These are phyloP conservation scores for Penicillium steckii DNA, from an alignment of 495 filamentous ascomycete species.

Conservation along the genomic window DNA sequence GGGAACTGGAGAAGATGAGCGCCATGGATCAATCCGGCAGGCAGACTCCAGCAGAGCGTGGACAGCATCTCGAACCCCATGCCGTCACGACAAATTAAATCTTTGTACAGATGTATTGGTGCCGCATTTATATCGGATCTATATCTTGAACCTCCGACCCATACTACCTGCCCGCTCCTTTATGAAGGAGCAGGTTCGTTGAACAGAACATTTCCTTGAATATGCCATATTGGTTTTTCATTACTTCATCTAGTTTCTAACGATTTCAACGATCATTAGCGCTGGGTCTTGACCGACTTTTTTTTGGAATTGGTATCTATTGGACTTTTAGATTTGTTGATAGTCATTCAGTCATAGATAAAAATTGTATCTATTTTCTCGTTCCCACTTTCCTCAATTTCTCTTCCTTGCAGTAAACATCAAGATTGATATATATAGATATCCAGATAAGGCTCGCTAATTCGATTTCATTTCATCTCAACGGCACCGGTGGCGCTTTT, in stretches of 20 bases:
- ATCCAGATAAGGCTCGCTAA: too few species aligned
- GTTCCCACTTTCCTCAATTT: neutral
- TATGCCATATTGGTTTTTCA: neutral
- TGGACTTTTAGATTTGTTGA: neutral
- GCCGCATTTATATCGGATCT: too few species aligned
- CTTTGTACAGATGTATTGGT: neutral
- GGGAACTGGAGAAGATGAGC: slow-evolving; percentile 16
- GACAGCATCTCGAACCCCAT: slow-evolving; percentile 46
- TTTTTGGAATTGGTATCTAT: neutral
- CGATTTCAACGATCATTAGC: slow-evolving; percentile 1
- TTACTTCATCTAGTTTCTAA: neutral
- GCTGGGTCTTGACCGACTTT: neutral
- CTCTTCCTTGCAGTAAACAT: neutral
- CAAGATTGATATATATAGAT: too few species aligned
- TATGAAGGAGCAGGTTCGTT: neutral
- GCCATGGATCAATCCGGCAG: neutral
- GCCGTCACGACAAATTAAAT: slow-evolving; percentile 11
- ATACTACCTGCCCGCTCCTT: too few species aligned
- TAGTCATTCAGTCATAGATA: neutral
- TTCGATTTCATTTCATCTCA: too few species aligned
- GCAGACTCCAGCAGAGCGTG: slow-evolving; percentile 44
- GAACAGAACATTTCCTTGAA: neutral
- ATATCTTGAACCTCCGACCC: too few species aligned
- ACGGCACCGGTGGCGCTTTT: neutral
- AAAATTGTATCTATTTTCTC: neutral